Conservation (phyloP, 768 basidiomycete species). For the Coprinopsis sp. region DNA sequence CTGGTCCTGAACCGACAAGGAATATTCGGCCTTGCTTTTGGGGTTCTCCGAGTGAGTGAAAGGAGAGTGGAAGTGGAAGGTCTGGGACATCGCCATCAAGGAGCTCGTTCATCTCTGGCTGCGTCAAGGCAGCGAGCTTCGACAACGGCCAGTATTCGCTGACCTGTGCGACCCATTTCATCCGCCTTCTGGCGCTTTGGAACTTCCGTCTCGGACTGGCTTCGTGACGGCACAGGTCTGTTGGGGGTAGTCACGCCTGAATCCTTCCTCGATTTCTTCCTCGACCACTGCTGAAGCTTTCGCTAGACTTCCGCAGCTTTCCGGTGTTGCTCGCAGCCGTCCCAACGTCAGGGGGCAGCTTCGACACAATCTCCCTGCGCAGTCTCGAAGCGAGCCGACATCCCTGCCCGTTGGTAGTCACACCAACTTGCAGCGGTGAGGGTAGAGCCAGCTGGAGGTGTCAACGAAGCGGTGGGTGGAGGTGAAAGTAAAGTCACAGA, state of each 20-base stretch:
- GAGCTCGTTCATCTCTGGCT: conserved; percentile 62
- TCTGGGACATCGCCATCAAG: conserved; percentile 36
- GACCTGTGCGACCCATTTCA: conserved; percentile 93
- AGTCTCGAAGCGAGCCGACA: conserved; percentile 81
- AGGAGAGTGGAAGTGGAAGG: conserved; percentile 19
- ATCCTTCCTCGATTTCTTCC: conserved; percentile 52
- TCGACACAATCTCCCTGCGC: conserved; percentile 74
- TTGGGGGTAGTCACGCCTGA: conserved; percentile 57
- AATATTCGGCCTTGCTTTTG: conserved; percentile 65
- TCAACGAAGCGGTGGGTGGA: conserved; percentile 79
- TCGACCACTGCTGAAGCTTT: conserved; percentile 23
- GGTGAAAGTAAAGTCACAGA: conserved; percentile 88
- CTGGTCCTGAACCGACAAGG: conserved; percentile 92
- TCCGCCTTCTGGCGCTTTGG: conserved; percentile 57
- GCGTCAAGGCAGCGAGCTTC: conserved; percentile 64
- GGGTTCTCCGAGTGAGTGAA: conserved; percentile 30
- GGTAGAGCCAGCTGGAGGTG: conserved; percentile 35
- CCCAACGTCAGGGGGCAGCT: conserved; percentile 69
- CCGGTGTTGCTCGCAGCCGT: conserved; percentile 73
- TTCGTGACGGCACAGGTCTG: conserved; percentile 56
- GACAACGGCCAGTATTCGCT: conserved; percentile 95
- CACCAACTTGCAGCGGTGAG: conserved; percentile 65
- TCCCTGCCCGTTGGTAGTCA: conserved; percentile 90
- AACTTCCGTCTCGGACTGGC: conserved; percentile 29
- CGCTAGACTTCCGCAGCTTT: conserved; percentile 54